Evolutionary conservation across 495 filamentous ascomycete species (phyloP).

Genomic region (Aspergillus homomorphus): DNA sequence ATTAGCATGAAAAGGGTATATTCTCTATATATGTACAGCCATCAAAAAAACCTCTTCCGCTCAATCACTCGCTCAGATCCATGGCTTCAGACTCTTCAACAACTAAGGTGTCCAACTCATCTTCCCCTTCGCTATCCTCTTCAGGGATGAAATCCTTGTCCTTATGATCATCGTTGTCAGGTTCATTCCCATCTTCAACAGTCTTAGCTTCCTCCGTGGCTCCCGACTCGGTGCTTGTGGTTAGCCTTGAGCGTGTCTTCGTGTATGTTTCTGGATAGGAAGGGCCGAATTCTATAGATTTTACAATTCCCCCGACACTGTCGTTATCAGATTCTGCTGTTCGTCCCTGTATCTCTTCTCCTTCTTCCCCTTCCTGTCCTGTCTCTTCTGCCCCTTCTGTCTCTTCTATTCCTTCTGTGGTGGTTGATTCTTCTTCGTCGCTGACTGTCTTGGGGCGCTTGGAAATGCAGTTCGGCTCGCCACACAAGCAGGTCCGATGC

Average conservation of each 20-base stretch:
- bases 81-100: neutral
- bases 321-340: neutral
- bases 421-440: neutral
- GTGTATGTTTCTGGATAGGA: too few relatives aligned
- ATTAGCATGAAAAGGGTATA: too few relatives aligned
- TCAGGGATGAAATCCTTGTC: neutral
- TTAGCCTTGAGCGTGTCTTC: too few relatives aligned
- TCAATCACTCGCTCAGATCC: neutral
- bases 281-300: too few relatives aligned
- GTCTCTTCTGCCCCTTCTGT: neutral
- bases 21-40: too few relatives aligned
- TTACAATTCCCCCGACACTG: too few relatives aligned
- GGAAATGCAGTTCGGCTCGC: slow-evolving; percentile 1
- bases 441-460: neutral
- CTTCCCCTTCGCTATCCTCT: neutral
- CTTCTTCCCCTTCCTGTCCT: neutral
- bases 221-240: too few relatives aligned
- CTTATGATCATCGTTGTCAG: neutral
- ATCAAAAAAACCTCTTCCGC: too few relatives aligned
- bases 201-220: too few relatives aligned
- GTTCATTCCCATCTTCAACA: neutral
- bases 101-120: neutral
- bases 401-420: too few relatives aligned
- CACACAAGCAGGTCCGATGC: slow-evolving; percentile 1
- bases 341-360: slow-evolving; percentile 8